Base-by-base conservation (phyloP, 176 grass and related monocot genomes). In the Thalia dealbata region DNA sequence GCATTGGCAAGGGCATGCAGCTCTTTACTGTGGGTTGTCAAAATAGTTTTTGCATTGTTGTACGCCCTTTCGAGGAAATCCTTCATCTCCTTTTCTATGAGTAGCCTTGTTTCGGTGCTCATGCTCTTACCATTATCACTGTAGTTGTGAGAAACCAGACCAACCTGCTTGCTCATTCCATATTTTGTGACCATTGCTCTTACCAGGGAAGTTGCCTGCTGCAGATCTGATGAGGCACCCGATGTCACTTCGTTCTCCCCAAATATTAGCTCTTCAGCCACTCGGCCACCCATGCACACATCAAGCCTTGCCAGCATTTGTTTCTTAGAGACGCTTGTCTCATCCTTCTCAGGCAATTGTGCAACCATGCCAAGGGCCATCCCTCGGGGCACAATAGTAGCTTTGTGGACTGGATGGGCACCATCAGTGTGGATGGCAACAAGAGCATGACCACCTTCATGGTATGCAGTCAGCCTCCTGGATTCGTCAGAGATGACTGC, bases 211-310 rank as follows among this genome's bases (percentile, higher is more conserved):
- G 95, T 99, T 32, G 88, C 95, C 69, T 95, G 81, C 55, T 95
- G 74, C 19, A 95, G 87, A 69, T 99, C 95, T 19, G 87, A 88
- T 7, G 90, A 93, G 22, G 95, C 85, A 67, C 95, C 95, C 8
- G 90, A 88, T 23, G 95, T 99, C 32, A 99, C 87, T 88, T 99
- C 95, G 8, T 80, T 88, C 71, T 91, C 90, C 26, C 95, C 95
- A 77, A 95, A 99, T 77, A 99, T 91, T 69, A 99, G 85, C 72
- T 99, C 95, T 77, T 99, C 95, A 14, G 95, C 95, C 38, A 95
- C 90, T 46, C 95, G 87, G 15, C 95, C 95, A 55, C 87, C 90
- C 95, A 95, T 93, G 81, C 81, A 88, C 30, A 93, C 83, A 81
- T 95, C 95, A 75, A 99, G 73, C 18, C 73, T 83, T 19, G 90